These are phyloP conservation scores for Cutaneotrichosporon cyanovorans DNA, from an alignment of 1,284 basidiomycete genomes.

Conservation along the genomic window DNA sequence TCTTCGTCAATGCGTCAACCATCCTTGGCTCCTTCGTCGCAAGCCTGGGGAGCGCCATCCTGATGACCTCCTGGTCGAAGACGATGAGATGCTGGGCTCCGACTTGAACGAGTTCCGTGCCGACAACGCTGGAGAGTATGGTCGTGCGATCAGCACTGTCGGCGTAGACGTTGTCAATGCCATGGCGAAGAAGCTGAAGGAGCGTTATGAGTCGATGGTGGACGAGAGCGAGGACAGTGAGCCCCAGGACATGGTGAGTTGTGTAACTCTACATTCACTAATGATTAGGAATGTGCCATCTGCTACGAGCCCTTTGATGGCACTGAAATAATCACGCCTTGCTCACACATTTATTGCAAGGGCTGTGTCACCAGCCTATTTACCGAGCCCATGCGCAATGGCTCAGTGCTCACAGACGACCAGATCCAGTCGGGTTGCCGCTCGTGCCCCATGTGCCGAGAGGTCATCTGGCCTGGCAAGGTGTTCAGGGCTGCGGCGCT, in stretches of 20 bases:
- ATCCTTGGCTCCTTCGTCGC: slow-evolving; percentile 38
- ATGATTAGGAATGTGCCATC: slow-evolving; percentile 29
- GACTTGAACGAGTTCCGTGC: slow-evolving; percentile 13
- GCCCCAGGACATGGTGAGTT: slow-evolving; percentile 10
- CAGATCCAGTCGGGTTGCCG: slow-evolving; percentile 24
- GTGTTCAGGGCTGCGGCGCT: slow-evolving; percentile 36
- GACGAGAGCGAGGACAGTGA: slow-evolving; percentile 5
- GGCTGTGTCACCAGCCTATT: slow-evolving; percentile 35
- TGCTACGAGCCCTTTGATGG: slow-evolving; percentile 34
- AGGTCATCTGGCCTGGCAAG: slow-evolving; percentile 22
- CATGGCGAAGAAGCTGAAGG: slow-evolving; percentile 25
- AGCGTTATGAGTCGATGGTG: slow-evolving; percentile 18
- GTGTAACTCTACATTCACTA: slow-evolving; percentile 1
- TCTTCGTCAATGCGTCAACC: slow-evolving; percentile 32
- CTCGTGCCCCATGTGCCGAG: slow-evolving; percentile 42
- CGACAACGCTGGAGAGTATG: slow-evolving; percentile 25
- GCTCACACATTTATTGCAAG: slow-evolving; percentile 39
- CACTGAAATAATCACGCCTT: slow-evolving; percentile 35
- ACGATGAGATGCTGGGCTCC: slow-evolving; percentile 27
- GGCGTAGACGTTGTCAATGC: slow-evolving; percentile 25
- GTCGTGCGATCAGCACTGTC: slow-evolving; percentile 21
- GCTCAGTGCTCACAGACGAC: slow-evolving; percentile 24
- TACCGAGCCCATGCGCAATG: slow-evolving; percentile 21
- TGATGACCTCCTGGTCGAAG: slow-evolving; percentile 28
- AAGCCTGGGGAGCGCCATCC: slow-evolving; percentile 23